Base-by-base conservation (phyloP, 2,329 filamentous ascomycete species). In the Cryoendolithus antarcticus region DNA sequence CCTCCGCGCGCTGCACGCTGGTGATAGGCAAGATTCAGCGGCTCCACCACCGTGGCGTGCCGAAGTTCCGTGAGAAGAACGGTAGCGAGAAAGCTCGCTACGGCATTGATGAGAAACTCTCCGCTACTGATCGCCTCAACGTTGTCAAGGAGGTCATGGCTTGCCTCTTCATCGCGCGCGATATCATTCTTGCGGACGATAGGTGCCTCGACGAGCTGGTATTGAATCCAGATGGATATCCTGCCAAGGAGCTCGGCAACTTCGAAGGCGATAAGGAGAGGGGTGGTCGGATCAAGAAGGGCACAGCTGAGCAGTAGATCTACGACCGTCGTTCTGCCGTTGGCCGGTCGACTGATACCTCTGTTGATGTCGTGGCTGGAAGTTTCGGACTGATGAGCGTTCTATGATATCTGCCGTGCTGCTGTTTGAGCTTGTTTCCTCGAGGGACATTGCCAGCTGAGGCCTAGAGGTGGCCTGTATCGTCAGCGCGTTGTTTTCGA, bases 131-230 rank as follows among this genome's bases (percentile, higher is more conserved):
- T 19, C 15, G 15, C 15, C 15, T 19, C 15, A 19, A 98, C 56
- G 91, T 98, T 19, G 91, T 91, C 48, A 98, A 98, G 70, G 89
- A 89, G 1, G 96, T 74, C 50, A 89, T 88, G 51, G 88, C 91
- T 2, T 98, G 98, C 69, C 98, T 98, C 70, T 73, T 96, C 44
- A 96, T 85, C 69, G 75, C 88, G 51, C 80, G 81, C 49, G 91
- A 82, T 44, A 96, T 98, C 69, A 94, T 93, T 72, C 91, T 98
- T 62, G 89, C 95, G 7, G 91, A 98, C 74, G 96, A 98, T 41
- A 65, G 98, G 35, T 77, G 75, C 24, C 94, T 94, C 50, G 83
- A 96, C 84, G 86, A 80, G 70, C 77, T 76, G 10, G 65, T 98
- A 51, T 71, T 98, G 42, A 91, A 86, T 72, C 71, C 82, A 45